phyloP scores from a whole-genome alignment of 495 filamentous ascomycete species.

The Lophium mytilinum region DNA sequence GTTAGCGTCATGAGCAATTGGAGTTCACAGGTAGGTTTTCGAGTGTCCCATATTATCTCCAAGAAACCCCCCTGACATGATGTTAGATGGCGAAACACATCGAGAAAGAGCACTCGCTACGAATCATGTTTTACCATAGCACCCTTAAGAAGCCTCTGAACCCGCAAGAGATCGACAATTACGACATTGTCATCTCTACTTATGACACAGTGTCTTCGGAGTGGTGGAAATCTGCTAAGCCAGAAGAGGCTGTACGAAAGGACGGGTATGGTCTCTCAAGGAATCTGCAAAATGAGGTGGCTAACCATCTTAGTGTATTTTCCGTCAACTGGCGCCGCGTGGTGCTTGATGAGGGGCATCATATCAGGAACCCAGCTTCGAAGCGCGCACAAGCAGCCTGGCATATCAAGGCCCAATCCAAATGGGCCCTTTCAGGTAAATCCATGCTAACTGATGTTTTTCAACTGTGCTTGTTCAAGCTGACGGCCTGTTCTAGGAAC shows the following conservation, averaged over 20 bases:
- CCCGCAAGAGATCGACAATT: slow-evolving; percentile 44
- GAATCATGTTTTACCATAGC: slow-evolving; percentile 71
- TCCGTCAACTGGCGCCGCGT: slow-evolving; percentile 70
- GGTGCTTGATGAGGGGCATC: slow-evolving; percentile 83
- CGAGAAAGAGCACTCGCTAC: slow-evolving; percentile 48
- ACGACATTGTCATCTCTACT: slow-evolving; percentile 76
- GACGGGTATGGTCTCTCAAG: slow-evolving; percentile 24
- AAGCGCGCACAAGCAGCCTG: slow-evolving; percentile 62
- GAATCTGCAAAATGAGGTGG: slow-evolving; percentile 28
- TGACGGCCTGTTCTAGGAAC: slow-evolving; percentile 7
- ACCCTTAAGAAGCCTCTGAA: slow-evolving; percentile 47
- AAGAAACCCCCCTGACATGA: not conserved
- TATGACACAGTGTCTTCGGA: slow-evolving; percentile 49
- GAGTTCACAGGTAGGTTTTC: slow-evolving; percentile 50
- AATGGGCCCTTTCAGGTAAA: slow-evolving; percentile 63
- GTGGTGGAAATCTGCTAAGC: slow-evolving; percentile 21
- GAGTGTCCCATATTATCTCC: not conserved
- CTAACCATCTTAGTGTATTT: slow-evolving; percentile 38
- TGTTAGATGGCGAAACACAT: slow-evolving; percentile 60
- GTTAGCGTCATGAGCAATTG: slow-evolving; percentile 91
- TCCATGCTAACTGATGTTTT: slow-evolving; percentile 45
- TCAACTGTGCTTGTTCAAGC: slow-evolving; percentile 42
- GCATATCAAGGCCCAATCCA: slow-evolving; percentile 57
- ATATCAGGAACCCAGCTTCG: slow-evolving; percentile 68
- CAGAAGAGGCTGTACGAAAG: slow-evolving; percentile 18